Conservation (phyloP, 176 grass and related monocot genomes). For the Aechmea fasciata region DNA sequence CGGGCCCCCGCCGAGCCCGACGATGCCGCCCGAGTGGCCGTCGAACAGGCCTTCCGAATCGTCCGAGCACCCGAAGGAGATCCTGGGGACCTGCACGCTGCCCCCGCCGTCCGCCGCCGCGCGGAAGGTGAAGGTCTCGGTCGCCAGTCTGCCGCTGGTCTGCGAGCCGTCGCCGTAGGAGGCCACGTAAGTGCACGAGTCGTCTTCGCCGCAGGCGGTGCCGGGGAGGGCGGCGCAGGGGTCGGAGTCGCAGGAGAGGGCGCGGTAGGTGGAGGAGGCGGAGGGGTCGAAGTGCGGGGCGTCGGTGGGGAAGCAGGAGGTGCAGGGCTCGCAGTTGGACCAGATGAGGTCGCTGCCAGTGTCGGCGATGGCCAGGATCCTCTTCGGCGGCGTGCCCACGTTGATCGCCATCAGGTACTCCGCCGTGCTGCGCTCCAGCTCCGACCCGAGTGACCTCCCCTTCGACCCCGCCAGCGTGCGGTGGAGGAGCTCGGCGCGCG, state of each 20-base stretch:
- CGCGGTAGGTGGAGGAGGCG: not conserved
- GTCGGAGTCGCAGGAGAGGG: not conserved
- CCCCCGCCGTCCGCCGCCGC: not conserved
- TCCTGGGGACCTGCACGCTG: not conserved
- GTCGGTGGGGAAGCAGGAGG: not conserved
- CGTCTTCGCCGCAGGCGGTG: not conserved
- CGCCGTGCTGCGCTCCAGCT: not conserved
- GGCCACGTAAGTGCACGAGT: not conserved
- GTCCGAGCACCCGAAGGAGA: slow-evolving; percentile 8
- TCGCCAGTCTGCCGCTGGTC: not conserved
- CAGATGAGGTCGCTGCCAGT: slow-evolving; percentile 21
- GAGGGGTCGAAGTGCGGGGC: not conserved
- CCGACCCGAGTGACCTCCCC: not conserved
- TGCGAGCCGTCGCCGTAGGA: not conserved
- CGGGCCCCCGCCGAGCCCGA: not conserved
- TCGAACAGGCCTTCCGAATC: not conserved
- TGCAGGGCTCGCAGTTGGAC: slow-evolving; percentile 16
- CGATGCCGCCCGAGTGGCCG: not conserved
- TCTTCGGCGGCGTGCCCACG: not conserved
- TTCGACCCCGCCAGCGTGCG: not conserved
- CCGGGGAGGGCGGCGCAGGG: not conserved
- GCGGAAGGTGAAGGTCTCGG: slow-evolving; percentile 15
- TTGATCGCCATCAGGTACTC: slow-evolving; percentile 6
- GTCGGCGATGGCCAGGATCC: slow-evolving; percentile 9
- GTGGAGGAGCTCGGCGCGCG: not conserved